Evolutionary conservation across 345 rosid species (phyloP).

Genomic region (Laguncularia racemosa): DNA sequence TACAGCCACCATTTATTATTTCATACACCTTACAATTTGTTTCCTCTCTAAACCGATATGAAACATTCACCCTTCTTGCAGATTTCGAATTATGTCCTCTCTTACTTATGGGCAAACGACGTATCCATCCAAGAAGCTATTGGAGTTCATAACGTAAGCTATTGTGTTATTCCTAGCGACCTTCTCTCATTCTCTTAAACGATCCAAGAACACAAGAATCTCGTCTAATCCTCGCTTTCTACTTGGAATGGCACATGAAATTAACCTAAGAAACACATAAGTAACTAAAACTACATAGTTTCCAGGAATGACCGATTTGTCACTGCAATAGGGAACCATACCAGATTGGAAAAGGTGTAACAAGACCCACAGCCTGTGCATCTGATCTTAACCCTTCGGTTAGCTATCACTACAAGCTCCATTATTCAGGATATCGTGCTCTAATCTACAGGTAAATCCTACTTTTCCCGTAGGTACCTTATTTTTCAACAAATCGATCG

Average conservation of each 20-base stretch:
- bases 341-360: conserved; percentile 26
- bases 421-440: conserved; percentile 16
- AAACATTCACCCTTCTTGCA: conserved; percentile 1
- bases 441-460: conserved; percentile 18
- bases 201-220: too few relatives aligned
- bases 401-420: conserved; percentile 18
- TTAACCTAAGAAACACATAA: not conserved
- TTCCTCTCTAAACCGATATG: too few relatives aligned
- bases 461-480: too few relatives aligned
- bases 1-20: not conserved
- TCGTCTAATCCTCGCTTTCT: not conserved
- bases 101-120: conserved; percentile 33
- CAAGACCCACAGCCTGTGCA: conserved; percentile 9
- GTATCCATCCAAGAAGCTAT: conserved; percentile 23
- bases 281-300: not conserved
- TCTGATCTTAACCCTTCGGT: conserved; percentile 7
- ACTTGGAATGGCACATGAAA: not conserved
- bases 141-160: conserved; percentile 18
- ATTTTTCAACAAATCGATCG: too few relatives aligned
- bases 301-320: not conserved
- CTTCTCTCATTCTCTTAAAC: too few relatives aligned
- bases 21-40: too few relatives aligned
- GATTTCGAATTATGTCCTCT: conserved; percentile 12
- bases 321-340: conserved; percentile 13
- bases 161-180: not conserved